These are phyloP conservation scores for Aurinia saxatilis DNA, from an alignment of 345 rosid genomes.

Conservation along the genomic window DNA sequence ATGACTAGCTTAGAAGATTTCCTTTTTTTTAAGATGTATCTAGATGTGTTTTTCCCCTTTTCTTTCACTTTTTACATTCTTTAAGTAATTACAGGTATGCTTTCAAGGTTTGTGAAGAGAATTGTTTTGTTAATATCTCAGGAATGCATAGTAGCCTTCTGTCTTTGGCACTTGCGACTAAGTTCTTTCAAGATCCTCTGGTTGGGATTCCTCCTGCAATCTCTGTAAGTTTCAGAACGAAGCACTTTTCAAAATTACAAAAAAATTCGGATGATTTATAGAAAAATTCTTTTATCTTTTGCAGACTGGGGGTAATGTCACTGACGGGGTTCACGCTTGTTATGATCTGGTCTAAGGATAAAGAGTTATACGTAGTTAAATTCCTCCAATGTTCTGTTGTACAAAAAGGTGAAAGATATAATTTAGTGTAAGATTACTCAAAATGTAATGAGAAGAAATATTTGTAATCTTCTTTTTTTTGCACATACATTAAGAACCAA, in stretches of 20 bases:
- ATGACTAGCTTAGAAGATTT: too few relatives aligned
- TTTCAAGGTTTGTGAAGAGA: background rate
- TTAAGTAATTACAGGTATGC: background rate
- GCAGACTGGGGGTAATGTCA: constrained; percentile 97
- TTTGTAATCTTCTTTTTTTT: too few relatives aligned
- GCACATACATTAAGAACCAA: too few relatives aligned
- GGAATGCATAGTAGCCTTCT: constrained; percentile 99
- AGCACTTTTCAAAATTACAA: background rate
- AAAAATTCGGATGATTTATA: too few relatives aligned
- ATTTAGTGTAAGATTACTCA: background rate
- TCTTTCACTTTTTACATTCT: background rate
- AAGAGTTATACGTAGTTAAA: constrained; percentile 4
- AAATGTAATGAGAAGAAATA: background rate
- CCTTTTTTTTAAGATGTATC: too few relatives aligned
- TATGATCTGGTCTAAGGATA: constrained; percentile 68
- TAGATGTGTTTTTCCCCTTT: too few relatives aligned
- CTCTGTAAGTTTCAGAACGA: constrained; percentile 50
- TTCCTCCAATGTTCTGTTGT: background rate
- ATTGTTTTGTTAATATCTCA: constrained; percentile 21
- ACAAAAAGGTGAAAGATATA: background rate
- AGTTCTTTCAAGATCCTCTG: constrained; percentile 86
- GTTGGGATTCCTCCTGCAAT: constrained; percentile 93
- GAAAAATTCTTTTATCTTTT: background rate
- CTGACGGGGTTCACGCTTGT: constrained; percentile 89
- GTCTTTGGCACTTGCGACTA: constrained; percentile 87